Percentiles rank a stretch among this genome's conserved stretches.
phyloP scores from a whole-genome alignment of 192 early-diverging fungal species.

The Paraglomus brasilianum region DNA sequence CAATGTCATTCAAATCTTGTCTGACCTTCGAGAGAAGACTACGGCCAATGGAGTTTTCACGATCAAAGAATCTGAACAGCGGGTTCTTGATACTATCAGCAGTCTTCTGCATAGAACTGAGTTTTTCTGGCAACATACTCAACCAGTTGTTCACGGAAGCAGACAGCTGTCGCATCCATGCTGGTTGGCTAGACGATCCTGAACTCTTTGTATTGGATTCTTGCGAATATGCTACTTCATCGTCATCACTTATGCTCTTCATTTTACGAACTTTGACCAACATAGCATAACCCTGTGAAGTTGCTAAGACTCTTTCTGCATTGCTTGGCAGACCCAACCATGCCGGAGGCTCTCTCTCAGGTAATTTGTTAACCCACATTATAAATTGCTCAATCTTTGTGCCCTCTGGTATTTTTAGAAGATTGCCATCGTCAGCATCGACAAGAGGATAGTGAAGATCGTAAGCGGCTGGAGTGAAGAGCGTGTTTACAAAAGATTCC shows the following conservation, averaged over 20 bases:
- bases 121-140: slow-evolving; percentile 45
- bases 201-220: slow-evolving; percentile 30
- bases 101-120: slow-evolving; percentile 34
- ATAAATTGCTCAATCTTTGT: slow-evolving; percentile 82
- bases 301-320: slow-evolving; percentile 88
- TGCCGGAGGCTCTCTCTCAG: slow-evolving; percentile 90
- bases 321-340: slow-evolving; percentile 96
- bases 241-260: slow-evolving; percentile 76
- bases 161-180: slow-evolving; percentile 72
- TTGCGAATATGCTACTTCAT: slow-evolving; percentile 60
- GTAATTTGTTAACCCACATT: slow-evolving; percentile 83
- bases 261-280: slow-evolving; percentile 86
- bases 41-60: slow-evolving; percentile 68
- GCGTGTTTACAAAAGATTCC: slow-evolving; percentile 77
- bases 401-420: slow-evolving; percentile 81
- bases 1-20: slow-evolving; percentile 64
- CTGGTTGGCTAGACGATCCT: slow-evolving; percentile 51
- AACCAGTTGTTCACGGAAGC: slow-evolving; percentile 59
- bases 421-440: slow-evolving; percentile 34
- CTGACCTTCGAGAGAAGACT: slow-evolving; percentile 61
- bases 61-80: slow-evolving; percentile 80
- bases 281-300: slow-evolving; percentile 73
- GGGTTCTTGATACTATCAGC: slow-evolving; percentile 56
- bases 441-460: slow-evolving; percentile 81
- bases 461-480: slow-evolving; percentile 80